Evolutionary conservation across 2,329 filamentous ascomycete species (phyloP).

Genomic region (Fonsecaea erecta): DNA sequence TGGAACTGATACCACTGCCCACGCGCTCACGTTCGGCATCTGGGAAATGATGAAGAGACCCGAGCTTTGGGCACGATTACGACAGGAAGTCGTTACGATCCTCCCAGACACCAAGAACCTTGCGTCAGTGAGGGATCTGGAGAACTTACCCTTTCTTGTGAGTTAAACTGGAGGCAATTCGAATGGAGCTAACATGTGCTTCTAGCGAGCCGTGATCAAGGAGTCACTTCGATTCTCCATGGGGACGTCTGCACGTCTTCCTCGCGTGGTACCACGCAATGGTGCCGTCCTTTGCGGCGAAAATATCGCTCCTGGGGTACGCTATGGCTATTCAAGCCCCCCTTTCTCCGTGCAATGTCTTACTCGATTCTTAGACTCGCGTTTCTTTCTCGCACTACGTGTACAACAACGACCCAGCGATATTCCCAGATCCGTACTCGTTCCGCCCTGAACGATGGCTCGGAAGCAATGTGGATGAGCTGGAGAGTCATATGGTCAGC

Average conservation of each 20-base stretch:
- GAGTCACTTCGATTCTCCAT: constrained; percentile 20
- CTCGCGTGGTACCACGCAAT: constrained; percentile 11
- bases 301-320: constrained; percentile 9
- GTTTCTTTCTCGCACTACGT: constrained; percentile 23
- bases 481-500: constrained; percentile 47
- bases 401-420: constrained; percentile 33
- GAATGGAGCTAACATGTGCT: neutral
- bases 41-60: constrained; percentile 40
- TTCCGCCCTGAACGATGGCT: constrained; percentile 52
- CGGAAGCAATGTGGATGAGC: constrained; percentile 40
- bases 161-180: neutral
- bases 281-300: constrained; percentile 20
- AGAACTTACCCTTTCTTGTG: constrained; percentile 21
- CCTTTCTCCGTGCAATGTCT: neutral
- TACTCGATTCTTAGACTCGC: constrained; percentile 4
- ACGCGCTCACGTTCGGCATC: constrained; percentile 38
- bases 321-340: neutral
- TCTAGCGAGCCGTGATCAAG: constrained; percentile 21
- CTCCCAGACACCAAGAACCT: constrained; percentile 8
- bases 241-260: constrained; percentile 19
- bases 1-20: constrained; percentile 42
- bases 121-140: constrained; percentile 10
- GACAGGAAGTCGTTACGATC: constrained; percentile 18
- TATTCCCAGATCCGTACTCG: constrained; percentile 43
- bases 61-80: constrained; percentile 12